Percentiles rank a stretch among this genome's conserved stretches.
phyloP scores from a whole-genome alignment of 2,329 filamentous ascomycete genomes.

The Cladosporium velox region DNA sequence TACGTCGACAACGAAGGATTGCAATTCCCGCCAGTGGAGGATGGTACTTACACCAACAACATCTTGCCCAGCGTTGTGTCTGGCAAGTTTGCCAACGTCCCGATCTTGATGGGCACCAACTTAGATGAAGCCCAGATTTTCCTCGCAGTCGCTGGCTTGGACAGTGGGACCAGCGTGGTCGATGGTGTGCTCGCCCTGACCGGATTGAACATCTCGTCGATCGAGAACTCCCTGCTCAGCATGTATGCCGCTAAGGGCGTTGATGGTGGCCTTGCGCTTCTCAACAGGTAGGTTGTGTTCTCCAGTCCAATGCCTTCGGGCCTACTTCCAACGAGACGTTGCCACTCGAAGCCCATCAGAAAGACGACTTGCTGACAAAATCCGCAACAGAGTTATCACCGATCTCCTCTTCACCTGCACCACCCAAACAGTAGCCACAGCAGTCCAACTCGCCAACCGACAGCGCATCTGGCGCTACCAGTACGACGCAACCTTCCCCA shows the following conservation, averaged over 20 bases:
- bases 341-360: not conserved
- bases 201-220: not conserved
- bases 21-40: not conserved
- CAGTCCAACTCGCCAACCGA: conserved; percentile 22
- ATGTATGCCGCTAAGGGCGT: not conserved
- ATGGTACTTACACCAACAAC: not conserved
- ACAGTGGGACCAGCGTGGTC: conserved; percentile 27
- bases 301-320: not conserved
- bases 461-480: conserved; percentile 35
- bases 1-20: not conserved
- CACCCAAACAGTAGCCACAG: conserved; percentile 23
- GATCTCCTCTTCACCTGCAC: conserved; percentile 34
- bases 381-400: conserved; percentile 22
- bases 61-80: conserved; percentile 29
- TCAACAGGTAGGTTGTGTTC: not conserved
- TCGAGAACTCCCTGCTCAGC: not conserved
- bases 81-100: conserved; percentile 19
- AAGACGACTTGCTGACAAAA: not conserved
- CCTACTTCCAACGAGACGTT: not conserved
- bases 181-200: not conserved
- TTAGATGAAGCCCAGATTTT: conserved; percentile 34
- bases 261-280: not conserved
- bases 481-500: conserved; percentile 35
- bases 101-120: conserved; percentile 32
- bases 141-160: conserved; percentile 34